These are phyloP conservation scores for Marsdenia floribunda DNA, from an alignment of 257 asterid genomes.

Conservation along the genomic window DNA sequence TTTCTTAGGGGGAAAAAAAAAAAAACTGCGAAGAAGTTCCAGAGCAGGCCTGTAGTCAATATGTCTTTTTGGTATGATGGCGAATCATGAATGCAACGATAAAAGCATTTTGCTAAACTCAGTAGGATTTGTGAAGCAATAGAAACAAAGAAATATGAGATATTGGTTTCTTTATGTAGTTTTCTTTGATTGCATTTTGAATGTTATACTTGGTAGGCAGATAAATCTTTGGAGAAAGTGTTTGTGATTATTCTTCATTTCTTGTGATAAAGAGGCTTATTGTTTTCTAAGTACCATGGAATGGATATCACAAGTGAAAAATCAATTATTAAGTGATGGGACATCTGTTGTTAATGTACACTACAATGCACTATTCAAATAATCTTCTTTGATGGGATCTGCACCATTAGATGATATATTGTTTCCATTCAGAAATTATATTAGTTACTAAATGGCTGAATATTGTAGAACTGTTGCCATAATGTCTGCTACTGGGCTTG, in stretches of 20 bases:
- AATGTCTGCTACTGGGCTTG: background rate
- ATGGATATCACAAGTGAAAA: background rate
- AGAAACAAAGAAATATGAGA: background rate
- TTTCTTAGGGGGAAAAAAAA: background rate
- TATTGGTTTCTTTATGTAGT: background rate
- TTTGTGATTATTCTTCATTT: background rate
- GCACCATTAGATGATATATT: background rate
- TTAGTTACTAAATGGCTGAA: background rate
- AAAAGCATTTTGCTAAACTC: background rate
- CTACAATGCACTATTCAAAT: background rate
- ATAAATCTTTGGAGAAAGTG: background rate
- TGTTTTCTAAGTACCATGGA: background rate
- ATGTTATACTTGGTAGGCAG: background rate
- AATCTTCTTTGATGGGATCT: background rate
- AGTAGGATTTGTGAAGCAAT: conserved; percentile 4
- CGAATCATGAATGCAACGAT: background rate
- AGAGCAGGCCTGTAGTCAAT: background rate
- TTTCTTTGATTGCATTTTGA: background rate
- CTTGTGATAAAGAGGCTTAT: background rate
- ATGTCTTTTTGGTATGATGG: background rate
- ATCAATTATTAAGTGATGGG: background rate
- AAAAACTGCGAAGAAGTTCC: background rate
- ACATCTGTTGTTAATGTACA: background rate
- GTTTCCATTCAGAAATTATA: background rate
- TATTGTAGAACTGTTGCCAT: background rate